phyloP scores from a whole-genome alignment of 805 yeast genomes.

The Pichia eremophila region DNA sequence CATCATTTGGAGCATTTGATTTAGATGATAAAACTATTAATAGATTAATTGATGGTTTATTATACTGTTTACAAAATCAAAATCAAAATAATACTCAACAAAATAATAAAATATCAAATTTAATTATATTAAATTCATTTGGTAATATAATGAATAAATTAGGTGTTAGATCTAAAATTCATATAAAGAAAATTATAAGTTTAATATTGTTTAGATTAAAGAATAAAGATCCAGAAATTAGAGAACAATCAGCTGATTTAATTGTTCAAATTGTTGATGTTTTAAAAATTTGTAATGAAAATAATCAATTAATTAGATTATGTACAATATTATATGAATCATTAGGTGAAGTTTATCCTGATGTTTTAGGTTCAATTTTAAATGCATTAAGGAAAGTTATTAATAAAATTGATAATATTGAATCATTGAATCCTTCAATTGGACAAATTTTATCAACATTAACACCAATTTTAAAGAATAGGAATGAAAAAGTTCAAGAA shows the following conservation, averaged over 20 bases:
- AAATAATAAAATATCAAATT: conserved; percentile 30
- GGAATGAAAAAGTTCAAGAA: conserved; percentile 87
- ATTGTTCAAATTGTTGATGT: conserved; percentile 58
- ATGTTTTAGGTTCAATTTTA: conserved; percentile 79
- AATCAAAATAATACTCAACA: conserved; percentile 33
- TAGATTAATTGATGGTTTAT: conserved; percentile 66
- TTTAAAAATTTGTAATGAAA: conserved; percentile 55
- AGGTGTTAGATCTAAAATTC: conserved; percentile 59
- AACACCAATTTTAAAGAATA: conserved; percentile 83
- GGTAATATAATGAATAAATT: conserved; percentile 54
- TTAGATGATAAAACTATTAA: conserved; percentile 51
- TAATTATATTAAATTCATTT: conserved; percentile 49
- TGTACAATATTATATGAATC: conserved; percentile 79
- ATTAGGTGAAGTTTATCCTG: conserved; percentile 91
- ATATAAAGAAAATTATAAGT: conserved; percentile 61
- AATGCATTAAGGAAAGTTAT: conserved; percentile 61
- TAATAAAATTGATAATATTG: conserved; percentile 42
- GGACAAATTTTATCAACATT: conserved; percentile 76
- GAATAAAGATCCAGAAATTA: conserved; percentile 57
- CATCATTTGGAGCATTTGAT: conserved; percentile 44
- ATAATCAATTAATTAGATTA: conserved; percentile 52
- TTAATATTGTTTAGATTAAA: conserved; percentile 64
- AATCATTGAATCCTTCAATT: conserved; percentile 67
- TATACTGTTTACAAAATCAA: conserved; percentile 78
- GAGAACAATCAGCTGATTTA: conserved; percentile 81